These are phyloP conservation scores for Aphanomyces stellatus DNA, from an alignment of 352 stramenopile species.

Conservation along the genomic window DNA sequence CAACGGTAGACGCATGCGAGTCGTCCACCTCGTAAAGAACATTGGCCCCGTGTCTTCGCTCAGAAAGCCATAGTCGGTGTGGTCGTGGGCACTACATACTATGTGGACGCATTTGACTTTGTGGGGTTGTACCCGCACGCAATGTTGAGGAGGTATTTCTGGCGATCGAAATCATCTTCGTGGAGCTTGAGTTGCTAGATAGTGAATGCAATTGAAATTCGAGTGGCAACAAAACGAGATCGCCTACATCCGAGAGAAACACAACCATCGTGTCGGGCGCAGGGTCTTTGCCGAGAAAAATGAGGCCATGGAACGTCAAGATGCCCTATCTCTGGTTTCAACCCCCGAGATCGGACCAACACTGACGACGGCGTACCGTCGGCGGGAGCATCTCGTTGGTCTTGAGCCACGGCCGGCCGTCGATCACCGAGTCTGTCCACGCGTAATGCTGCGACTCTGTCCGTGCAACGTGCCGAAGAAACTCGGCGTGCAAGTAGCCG, in stretches of 20 bases:
- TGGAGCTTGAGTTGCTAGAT: slow-evolving; percentile 3
- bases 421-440: slow-evolving; percentile 12
- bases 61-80: neutral
- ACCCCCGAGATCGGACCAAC: too few species aligned
- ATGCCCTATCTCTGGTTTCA: neutral
- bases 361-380: neutral
- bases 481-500: slow-evolving; percentile 1
- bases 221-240: neutral
- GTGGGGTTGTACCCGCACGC: slow-evolving; percentile 7
- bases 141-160: neutral
- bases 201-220: neutral
- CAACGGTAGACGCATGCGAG: neutral
- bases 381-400: slow-evolving; percentile 7
- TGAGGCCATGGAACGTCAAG: neutral
- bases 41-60: neutral
- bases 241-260: neutral
- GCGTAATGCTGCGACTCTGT: slow-evolving; percentile 8
- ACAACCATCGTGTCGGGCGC: neutral
- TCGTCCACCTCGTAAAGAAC: slow-evolving; percentile 14
- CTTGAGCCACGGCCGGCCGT: neutral
- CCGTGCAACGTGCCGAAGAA: neutral
- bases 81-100: neutral
- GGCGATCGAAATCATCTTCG: neutral
- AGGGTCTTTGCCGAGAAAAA: slow-evolving; percentile 4
- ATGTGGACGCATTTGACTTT: neutral